Base-by-base conservation (phyloP, 306 rosid species). In the Dalbergia oliveri region DNA sequence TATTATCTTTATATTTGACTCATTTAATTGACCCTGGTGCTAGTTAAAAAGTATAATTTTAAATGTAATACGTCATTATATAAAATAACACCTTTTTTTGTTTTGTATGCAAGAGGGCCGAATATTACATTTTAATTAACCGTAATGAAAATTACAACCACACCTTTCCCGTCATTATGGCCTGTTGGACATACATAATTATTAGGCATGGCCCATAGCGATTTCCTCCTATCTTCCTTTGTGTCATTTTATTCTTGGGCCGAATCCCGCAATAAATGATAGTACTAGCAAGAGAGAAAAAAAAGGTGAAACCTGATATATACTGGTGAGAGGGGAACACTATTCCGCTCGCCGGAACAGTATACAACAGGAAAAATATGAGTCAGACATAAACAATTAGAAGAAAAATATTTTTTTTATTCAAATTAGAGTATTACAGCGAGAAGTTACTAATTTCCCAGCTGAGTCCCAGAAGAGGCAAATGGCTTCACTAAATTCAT, bases 161-260 rank as follows among this genome's bases (percentile, higher is more conserved):
- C 2, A 47, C 15, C 8, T 13, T 15, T 5, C 4, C 8, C 53
- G 73, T 21, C 73, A 74, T 72, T 68, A 77, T 71, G 73, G 26
- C 58, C 56, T 39, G 26, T 35, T 23, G 23, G 66, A 57, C 34
- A 57, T 33, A 57, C 34, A 57, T 33, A 61, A 81, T 81, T 21
- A 58, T 79, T 70, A 39, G 7, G 56, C 26, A 66, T 76, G 86
- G 83, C 68, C 81, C 78, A 65, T 45, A 10, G 61, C 61, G 47
- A 51, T 65, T 41, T 54, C n/a, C 68, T 80, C 54, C 53, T 58
- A 35, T 26, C 58, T 16, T 8, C 59, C 81, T 15, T 23, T 4
- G n/a, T 5, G n/a, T 15, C 58, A 41, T 37, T 21, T 67, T 39
- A 54, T 14, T 53, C 35, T 33, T 41, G 82, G 49, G 56, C 78